Evolutionary conservation across 768 basidiomycete genomes (phyloP).

Genomic region (Xerocomellus chrysenteron): DNA sequence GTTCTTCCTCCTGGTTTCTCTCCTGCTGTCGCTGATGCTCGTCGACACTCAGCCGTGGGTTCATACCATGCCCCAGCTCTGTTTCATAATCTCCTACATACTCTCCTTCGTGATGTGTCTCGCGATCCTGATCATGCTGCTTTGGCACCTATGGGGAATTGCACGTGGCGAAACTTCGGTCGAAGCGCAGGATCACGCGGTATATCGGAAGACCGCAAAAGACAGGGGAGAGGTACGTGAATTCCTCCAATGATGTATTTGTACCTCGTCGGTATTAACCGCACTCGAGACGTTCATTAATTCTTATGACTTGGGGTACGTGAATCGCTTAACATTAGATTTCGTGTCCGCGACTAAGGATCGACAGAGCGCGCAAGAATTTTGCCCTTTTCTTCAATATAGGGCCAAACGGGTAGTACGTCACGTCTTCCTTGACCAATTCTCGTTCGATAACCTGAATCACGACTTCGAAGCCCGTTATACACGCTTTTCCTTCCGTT

Average conservation of each 20-base stretch:
- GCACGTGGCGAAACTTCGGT: constrained; percentile 82
- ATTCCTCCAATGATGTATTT: background rate
- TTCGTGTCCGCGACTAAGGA: background rate
- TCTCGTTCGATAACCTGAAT: background rate
- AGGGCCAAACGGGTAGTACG: constrained; percentile 78
- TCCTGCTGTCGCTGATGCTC: background rate
- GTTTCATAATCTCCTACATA: constrained; percentile 75
- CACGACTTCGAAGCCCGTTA: constrained; percentile 49
- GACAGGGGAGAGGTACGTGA: constrained; percentile 62
- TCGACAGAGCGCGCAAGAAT: constrained; percentile 53
- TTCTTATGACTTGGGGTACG: constrained; percentile 86
- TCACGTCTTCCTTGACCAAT: constrained; percentile 17
- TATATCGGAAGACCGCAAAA: constrained; percentile 70
- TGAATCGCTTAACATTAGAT: background rate
- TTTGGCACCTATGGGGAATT: constrained; percentile 73
- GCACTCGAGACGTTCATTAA: constrained; percentile 71
- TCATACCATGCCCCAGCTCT: constrained; percentile 61
- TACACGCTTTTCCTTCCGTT: constrained; percentile 83
- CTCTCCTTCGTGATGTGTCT: constrained; percentile 73
- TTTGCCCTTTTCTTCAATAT: constrained; percentile 86
- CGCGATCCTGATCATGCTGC: constrained; percentile 68
- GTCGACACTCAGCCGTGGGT: constrained; percentile 46
- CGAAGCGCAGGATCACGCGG: constrained; percentile 83
- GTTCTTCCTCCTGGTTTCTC: constrained; percentile 2
- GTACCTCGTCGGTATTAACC: background rate